Evolutionary conservation across 1,284 basidiomycete species (phyloP).

Genomic region (Puccinia hordei): DNA sequence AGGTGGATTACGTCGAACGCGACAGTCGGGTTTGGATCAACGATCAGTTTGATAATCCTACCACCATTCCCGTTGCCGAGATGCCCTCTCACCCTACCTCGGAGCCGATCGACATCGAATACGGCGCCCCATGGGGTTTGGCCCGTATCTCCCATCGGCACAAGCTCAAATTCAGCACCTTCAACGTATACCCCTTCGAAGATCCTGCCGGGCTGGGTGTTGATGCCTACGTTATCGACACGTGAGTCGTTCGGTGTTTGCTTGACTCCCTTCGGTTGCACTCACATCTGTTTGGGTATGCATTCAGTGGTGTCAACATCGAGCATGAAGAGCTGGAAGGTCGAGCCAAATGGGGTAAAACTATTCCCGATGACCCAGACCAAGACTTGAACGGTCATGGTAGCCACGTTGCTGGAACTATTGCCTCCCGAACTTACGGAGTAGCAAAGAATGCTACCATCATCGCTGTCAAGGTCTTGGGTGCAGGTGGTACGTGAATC

Average conservation of each 20-base stretch:
- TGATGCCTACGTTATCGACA: conserved; percentile 71
- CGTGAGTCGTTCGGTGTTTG: conserved; percentile 54
- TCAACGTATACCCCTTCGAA: conserved; percentile 82
- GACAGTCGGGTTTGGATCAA: conserved; percentile 84
- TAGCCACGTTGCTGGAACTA: conserved; percentile 73
- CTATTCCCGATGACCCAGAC: conserved; percentile 79
- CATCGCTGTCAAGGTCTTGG: conserved; percentile 96
- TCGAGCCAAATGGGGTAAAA: conserved; percentile 79
- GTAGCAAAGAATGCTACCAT: conserved; percentile 92
- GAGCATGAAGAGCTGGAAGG: conserved; percentile 84
- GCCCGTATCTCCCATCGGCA: conserved; percentile 89
- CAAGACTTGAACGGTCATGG: conserved; percentile 70
- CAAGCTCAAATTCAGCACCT: conserved; percentile 77
- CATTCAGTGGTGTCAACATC: conserved; percentile 85
- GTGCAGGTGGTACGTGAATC: conserved; percentile 60
- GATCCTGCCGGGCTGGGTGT: conserved; percentile 81
- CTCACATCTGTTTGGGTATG: conserved; percentile 58
- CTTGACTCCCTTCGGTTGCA: background rate
- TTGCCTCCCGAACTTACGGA: conserved; percentile 76
- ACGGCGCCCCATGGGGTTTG: conserved; percentile 69
- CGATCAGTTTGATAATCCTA: conserved; percentile 60
- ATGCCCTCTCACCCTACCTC: conserved; percentile 9
- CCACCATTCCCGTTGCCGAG: conserved; percentile 33
- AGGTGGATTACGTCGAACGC: conserved; percentile 88
- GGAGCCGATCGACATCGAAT: conserved; percentile 48